phyloP scores from a whole-genome alignment of 2,329 filamentous ascomycete species.

The Sporothrix protearum region DNA sequence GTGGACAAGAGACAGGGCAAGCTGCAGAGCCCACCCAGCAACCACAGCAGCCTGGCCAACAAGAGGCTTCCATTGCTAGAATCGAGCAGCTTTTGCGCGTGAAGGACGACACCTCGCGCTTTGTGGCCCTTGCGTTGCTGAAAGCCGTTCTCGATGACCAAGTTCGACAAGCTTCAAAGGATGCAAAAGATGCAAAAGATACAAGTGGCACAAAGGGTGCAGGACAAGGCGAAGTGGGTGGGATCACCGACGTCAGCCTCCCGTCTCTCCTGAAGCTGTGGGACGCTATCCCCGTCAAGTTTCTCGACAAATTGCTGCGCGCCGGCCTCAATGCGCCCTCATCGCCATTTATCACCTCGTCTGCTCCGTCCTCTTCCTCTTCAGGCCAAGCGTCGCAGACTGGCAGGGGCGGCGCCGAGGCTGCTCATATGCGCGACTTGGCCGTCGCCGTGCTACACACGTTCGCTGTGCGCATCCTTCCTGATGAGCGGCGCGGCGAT shows the following conservation, averaged over 20 bases:
- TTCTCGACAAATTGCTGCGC: constrained; percentile 60
- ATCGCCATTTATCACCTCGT: background rate
- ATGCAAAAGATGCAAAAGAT: background rate
- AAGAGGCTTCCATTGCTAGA: constrained; percentile 40
- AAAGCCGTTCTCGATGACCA: constrained; percentile 61
- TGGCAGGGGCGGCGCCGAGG: constrained; percentile 38
- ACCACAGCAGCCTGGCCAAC: background rate
- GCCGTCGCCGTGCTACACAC: constrained; percentile 61
- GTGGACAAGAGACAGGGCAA: background rate
- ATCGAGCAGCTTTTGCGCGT: constrained; percentile 54
- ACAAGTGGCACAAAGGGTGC: background rate
- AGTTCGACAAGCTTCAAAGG: background rate
- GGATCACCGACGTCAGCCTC: background rate
- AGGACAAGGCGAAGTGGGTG: background rate
- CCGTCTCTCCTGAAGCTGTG: constrained; percentile 50
- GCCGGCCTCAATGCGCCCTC: constrained; percentile 43
- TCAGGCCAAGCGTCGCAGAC: constrained; percentile 24
- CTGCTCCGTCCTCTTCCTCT: constrained; percentile 24
- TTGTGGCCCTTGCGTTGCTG: constrained; percentile 63
- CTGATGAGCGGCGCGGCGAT: constrained; percentile 44
- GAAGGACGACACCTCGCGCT: constrained; percentile 64
- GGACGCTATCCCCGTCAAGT: constrained; percentile 58
- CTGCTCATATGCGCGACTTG: constrained; percentile 60
- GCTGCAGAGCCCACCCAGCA: background rate
- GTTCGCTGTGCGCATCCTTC: constrained; percentile 54